Evolutionary conservation across 176 grass and related monocot species (phyloP).

Genomic region (Musa beccarii): DNA sequence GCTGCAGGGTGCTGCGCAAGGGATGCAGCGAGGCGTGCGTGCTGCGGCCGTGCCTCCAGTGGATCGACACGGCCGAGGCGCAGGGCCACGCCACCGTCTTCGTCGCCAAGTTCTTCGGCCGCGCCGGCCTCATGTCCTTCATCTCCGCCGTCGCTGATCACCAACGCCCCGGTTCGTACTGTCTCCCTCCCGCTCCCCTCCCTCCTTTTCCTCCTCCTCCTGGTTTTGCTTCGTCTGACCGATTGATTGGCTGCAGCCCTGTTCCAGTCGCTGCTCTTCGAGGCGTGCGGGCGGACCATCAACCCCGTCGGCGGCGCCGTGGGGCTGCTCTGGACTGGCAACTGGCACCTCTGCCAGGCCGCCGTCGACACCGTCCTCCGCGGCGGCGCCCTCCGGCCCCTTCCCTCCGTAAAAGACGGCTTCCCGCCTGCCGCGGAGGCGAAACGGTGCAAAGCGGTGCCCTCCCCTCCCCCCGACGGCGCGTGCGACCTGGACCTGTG

Average conservation of each 20-base stretch:
- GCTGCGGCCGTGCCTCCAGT: slow-evolving; percentile 11
- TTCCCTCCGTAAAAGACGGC: not conserved
- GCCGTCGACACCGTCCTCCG: slow-evolving; percentile 8
- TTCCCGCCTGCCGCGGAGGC: not conserved
- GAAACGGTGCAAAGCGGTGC: not conserved
- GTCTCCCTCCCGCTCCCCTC: no score
- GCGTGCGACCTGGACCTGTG: slow-evolving; percentile 3
- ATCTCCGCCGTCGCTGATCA: not conserved
- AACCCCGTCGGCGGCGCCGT: slow-evolving; percentile 2
- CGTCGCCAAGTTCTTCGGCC: slow-evolving; percentile 22
- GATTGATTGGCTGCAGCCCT: not conserved
- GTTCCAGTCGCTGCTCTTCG: slow-evolving; percentile 9
- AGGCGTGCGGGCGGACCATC: slow-evolving; percentile 12
- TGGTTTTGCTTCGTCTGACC: not conserved
- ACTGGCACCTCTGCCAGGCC: slow-evolving; percentile 9
- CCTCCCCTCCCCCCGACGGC: no score
- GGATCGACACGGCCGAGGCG: slow-evolving; percentile 6
- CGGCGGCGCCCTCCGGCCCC: not conserved
- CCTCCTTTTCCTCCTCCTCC: not conserved
- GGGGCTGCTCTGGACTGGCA: slow-evolving; percentile 10
- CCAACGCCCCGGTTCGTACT: not conserved
- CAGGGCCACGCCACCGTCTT: slow-evolving; percentile 7
- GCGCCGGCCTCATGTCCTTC: slow-evolving; percentile 13
- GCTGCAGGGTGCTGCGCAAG: not conserved
- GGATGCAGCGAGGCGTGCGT: slow-evolving; percentile 5